Conservation (phyloP, 106 monocot species). For the Phalaenopsis aphrodite region DNA sequence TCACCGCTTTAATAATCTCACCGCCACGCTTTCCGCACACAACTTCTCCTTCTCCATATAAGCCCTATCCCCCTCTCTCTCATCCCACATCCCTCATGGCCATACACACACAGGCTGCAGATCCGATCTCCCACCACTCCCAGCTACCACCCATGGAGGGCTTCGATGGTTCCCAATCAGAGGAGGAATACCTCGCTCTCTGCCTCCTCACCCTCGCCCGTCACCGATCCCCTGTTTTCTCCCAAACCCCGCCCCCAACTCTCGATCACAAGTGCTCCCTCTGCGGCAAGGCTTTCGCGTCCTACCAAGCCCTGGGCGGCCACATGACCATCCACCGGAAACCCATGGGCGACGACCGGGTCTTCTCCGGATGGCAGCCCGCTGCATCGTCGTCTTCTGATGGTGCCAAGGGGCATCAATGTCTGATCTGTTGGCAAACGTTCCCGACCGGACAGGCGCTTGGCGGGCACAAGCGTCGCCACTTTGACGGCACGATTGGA, state of each 20-base stretch:
- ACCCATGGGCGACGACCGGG: neutral
- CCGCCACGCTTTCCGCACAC: neutral
- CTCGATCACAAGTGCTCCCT: neutral
- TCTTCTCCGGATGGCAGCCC: neutral
- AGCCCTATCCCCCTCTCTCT: too few relatives aligned
- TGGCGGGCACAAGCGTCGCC: slow-evolving; percentile 63
- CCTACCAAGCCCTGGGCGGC: slow-evolving; percentile 51
- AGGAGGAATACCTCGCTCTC: neutral
- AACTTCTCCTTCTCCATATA: neutral
- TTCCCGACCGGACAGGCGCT: slow-evolving; percentile 53
- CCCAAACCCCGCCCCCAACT: too few relatives aligned
- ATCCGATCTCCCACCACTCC: neutral
- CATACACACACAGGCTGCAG: neutral
- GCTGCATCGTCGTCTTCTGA: slow-evolving; percentile 3
- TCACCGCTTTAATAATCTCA: neutral
- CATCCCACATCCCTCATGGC: neutral
- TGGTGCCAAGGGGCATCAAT: slow-evolving; percentile 20
- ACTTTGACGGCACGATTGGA: slow-evolving; percentile 25
- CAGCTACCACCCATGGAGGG: neutral
- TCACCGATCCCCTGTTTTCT: too few relatives aligned
- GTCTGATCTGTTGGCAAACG: slow-evolving; percentile 29
- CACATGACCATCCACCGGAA: slow-evolving; percentile 38
- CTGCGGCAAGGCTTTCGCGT: slow-evolving; percentile 42
- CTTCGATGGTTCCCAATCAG: neutral
- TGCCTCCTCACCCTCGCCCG: too few relatives aligned